Conservation (phyloP, 2,329 filamentous ascomycete genomes). For the Aspergillaceae sp. region DNA sequence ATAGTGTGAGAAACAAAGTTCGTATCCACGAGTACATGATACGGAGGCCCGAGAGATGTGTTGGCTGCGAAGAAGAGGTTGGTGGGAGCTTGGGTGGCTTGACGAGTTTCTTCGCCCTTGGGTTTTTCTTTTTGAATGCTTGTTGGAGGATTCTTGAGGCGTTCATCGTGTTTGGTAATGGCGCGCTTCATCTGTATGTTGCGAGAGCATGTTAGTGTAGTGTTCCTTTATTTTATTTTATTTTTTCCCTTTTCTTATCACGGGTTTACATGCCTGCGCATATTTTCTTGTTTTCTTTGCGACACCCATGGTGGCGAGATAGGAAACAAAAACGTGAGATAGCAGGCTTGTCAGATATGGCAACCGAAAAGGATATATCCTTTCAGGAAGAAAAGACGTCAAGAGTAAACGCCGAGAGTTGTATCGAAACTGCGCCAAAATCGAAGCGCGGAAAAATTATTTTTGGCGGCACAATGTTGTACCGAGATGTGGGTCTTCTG, state of each 20-base stretch:
- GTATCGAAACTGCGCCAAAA: not conserved
- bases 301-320: conserved; percentile 62
- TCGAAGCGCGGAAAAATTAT: not conserved
- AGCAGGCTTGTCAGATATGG: not conserved
- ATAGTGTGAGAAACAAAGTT: conserved; percentile 90
- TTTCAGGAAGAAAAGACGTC: not conserved
- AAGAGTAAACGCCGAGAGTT: not conserved
- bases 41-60: conserved; percentile 73
- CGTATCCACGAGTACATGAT: conserved; percentile 72
- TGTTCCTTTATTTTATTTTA: not conserved
- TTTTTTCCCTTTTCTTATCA: conserved; percentile 59
- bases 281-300: conserved; percentile 91
- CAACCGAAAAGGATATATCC: not conserved
- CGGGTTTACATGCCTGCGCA: conserved; percentile 69
- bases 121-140: conserved; percentile 7
- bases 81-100: conserved; percentile 51
- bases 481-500: not conserved
- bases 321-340: not conserved
- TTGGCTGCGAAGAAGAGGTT: conserved; percentile 86
- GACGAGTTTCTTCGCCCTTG: conserved; percentile 10
- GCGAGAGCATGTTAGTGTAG: not conserved
- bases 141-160: conserved; percentile 9
- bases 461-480: not conserved
- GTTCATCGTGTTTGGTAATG: conserved; percentile 13
- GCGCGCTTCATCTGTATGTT: conserved; percentile 14